Base-by-base conservation (phyloP, 805 yeast genomes). In the Hanseniaspora meyeri region DNA sequence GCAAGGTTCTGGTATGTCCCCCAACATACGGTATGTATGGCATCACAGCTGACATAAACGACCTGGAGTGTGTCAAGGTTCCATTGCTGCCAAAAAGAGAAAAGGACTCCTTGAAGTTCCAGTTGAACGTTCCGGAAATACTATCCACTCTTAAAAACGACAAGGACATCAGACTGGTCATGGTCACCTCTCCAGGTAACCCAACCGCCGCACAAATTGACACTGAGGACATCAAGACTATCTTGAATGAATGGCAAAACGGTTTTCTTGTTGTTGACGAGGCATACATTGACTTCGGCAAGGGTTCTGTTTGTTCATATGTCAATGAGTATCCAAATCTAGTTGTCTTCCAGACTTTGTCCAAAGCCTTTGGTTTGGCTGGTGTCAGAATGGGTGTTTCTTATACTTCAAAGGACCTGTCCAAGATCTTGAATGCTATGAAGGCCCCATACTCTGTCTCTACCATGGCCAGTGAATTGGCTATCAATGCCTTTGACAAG, bases 11-110 rank as follows among this genome's bases (percentile, higher is more conserved):
- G 62, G 80, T 81, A 1, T 83, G 95, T 68, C 96, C 97, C 2
- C 97, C 98, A 45, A 93, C 98, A 0, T 93, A 93, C 66, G 97
- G 97, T 7, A 93, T 93, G 98, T 93, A 93, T 74, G 72, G 85
- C 4, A 90, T 93, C 37, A 85, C 95, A 66, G 95, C 97, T 1
- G 79, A 81, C 32, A 85, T 93, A 58, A 93, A 93, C 65, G 97
- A 93, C 64, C 86, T 91, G 10, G 87, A 76, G 31, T 74, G 86
- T 42, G 87, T 81, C 16, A 75, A 78, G 59, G 90, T 88, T 17
- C 90, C 95, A 9, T 76, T 90, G 39, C 24, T 53, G 17, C 57
- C 57, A 19, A 53, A 49, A 12, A 59, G 65, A 20, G 58, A 61
- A 1, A 36, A 50, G 19, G 79, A 80, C 50, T 78, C 84, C 59